Percentiles rank a stretch among this genome's conserved stretches.
Evolutionary conservation across 345 rosid species (phyloP).

Genomic region (Eucalyptus cloeziana): DNA sequence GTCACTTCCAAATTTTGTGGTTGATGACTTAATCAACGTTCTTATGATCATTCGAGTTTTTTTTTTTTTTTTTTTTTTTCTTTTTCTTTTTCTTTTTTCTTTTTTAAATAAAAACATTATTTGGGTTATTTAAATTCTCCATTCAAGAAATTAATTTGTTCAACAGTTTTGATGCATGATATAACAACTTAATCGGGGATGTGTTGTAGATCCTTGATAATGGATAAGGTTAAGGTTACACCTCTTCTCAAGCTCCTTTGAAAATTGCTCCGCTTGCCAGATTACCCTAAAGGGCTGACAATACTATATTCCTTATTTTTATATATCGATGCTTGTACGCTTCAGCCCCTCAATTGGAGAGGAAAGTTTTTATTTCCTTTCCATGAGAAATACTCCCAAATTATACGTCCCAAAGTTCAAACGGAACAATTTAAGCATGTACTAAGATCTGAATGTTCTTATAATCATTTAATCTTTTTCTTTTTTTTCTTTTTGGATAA

Average conservation of each 20-base stretch:
- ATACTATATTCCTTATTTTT: no score
- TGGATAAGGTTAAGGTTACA: no score
- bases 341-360: no score
- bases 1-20: neutral
- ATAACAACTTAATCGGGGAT: neutral
- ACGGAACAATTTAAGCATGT: no score
- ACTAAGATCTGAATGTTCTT: neutral
- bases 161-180: neutral
- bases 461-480: neutral
- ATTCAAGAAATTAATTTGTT: neutral
- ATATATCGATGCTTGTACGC: no score
- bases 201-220: no score
- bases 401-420: no score
- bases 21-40: neutral
- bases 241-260: no score
- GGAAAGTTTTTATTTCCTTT: no score
- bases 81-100: neutral
- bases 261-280: no score
- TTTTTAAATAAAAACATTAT: neutral
- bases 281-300: no score
- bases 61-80: neutral
- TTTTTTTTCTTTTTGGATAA: neutral
- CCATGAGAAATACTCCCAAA: no score
- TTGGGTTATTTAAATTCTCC: neutral
- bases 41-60: neutral